A percentile compares a stretch with the other conserved stretches of the same genome.
These are phyloP conservation scores for Xylariaceae sp. DNA, from an alignment of 2,329 filamentous ascomycete species.

Conservation along the genomic window DNA sequence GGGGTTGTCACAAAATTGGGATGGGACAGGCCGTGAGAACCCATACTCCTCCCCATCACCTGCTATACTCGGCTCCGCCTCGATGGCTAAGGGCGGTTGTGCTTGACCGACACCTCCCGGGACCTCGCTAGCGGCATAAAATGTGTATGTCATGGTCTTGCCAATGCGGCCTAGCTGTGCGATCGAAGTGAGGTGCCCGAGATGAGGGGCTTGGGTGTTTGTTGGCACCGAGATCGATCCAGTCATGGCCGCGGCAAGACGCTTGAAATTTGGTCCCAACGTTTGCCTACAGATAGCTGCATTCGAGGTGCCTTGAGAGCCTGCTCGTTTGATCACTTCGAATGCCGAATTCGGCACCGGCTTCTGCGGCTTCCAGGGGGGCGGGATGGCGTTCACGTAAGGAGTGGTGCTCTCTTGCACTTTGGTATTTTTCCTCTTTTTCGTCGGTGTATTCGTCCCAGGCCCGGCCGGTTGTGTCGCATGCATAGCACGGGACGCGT, in stretches of 20 bases:
- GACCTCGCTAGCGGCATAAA: slow-evolving; percentile 25
- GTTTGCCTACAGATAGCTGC: slow-evolving; percentile 28
- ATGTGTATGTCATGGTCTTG: slow-evolving; percentile 39
- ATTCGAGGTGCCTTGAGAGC: slow-evolving; percentile 30
- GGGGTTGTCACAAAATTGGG: slow-evolving; percentile 12
- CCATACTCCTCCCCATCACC: background rate
- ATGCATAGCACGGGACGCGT: slow-evolving; percentile 25
- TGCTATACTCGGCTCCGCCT: background rate
- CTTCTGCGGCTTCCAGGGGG: slow-evolving; percentile 31
- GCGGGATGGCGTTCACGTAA: slow-evolving; percentile 15
- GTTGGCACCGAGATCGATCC: slow-evolving; percentile 28
- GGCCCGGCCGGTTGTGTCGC: slow-evolving; percentile 15
- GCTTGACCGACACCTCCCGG: background rate
- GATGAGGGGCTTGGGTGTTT: slow-evolving; percentile 35
- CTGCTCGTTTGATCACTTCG: slow-evolving; percentile 31
- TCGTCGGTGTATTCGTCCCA: slow-evolving; percentile 12
- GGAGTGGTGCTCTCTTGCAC: slow-evolving; percentile 3
- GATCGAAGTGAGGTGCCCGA: slow-evolving; percentile 35
- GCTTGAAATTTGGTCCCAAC: slow-evolving; percentile 29
- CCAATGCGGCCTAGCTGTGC: slow-evolving; percentile 34
- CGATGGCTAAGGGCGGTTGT: slow-evolving; percentile 4
- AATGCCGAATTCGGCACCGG: slow-evolving; percentile 30
- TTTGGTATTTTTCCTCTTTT: slow-evolving; percentile 9
- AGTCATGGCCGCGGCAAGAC: slow-evolving; percentile 32
- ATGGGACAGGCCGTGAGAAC: slow-evolving; percentile 19